Percentiles rank a stretch among this genome's conserved stretches.
phyloP scores from a whole-genome alignment of 805 yeast species.

The Kodamaea jinghongensis region DNA sequence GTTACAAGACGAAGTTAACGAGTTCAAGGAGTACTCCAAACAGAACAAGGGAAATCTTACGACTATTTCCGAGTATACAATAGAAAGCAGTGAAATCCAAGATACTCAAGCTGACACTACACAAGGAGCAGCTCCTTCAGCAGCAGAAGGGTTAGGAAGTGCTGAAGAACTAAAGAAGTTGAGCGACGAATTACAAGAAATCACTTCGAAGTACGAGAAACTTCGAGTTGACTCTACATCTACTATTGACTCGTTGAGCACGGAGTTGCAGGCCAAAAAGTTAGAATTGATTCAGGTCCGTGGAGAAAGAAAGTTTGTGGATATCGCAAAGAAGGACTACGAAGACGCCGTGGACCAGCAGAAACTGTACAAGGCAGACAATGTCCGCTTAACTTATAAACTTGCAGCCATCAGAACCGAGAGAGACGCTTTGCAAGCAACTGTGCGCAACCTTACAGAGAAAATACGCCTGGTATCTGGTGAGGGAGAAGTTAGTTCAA shows the following conservation, averaged over 20 bases:
- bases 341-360: conserved; percentile 3
- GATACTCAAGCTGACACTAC: conserved; percentile 1
- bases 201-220: conserved; percentile 16
- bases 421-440: conserved; percentile 27
- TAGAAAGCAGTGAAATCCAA: neutral
- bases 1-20: conserved; percentile 31
- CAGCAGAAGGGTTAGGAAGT: conserved; percentile 1
- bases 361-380: conserved; percentile 3
- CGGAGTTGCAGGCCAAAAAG: conserved; percentile 21
- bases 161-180: conserved; percentile 10
- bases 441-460: conserved; percentile 38
- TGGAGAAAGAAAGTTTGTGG: conserved; percentile 12
- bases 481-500: neutral
- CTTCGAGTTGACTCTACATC: conserved; percentile 22
- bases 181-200: conserved; percentile 17
- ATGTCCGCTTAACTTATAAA: conserved; percentile 5
- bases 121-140: neutral
- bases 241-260: conserved; percentile 21
- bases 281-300: conserved; percentile 14
- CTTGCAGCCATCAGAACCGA: conserved; percentile 4
- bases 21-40: conserved; percentile 18
- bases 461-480: conserved; percentile 23
- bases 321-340: conserved; percentile 2
- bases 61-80: neutral
- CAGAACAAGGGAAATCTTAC: conserved; percentile 4